Conservation (phyloP, 768 basidiomycete genomes). For the Boletus subcaerulescens region DNA sequence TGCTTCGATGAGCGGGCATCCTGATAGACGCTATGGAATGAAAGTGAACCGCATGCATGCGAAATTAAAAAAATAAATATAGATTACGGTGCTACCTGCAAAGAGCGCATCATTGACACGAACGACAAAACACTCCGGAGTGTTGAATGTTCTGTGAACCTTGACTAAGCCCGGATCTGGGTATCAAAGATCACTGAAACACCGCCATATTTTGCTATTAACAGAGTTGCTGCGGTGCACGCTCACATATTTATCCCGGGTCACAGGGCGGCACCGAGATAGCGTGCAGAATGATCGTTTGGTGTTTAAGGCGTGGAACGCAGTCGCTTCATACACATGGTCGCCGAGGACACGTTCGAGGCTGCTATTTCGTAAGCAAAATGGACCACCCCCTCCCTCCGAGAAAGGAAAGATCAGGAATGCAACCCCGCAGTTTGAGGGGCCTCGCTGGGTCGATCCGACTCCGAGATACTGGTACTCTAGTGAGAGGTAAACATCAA, state of each 20-base stretch:
- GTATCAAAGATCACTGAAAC: slow-evolving; percentile 13
- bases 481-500: slow-evolving; percentile 6
- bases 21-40: slow-evolving; percentile 15
- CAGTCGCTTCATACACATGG: neutral
- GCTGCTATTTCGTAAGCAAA: slow-evolving; percentile 16
- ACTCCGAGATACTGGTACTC: slow-evolving; percentile 13
- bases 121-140: slow-evolving; percentile 4
- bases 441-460: slow-evolving; percentile 26
- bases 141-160: slow-evolving; percentile 4
- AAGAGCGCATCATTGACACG: slow-evolving; percentile 10
- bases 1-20: slow-evolving; percentile 11
- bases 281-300: neutral
- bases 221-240: slow-evolving; percentile 19
- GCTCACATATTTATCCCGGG: slow-evolving; percentile 7
- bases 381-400: slow-evolving; percentile 11
- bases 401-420: slow-evolving; percentile 11
- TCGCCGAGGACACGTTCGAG: slow-evolving; percentile 8
- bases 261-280: slow-evolving; percentile 27
- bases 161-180: slow-evolving; percentile 5
- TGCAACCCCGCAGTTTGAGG: slow-evolving; percentile 32
- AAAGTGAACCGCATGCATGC: slow-evolving; percentile 2
- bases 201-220: slow-evolving; percentile 9
- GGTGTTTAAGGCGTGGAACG: slow-evolving; percentile 5
- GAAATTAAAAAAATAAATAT: slow-evolving; percentile 17
- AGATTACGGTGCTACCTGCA: slow-evolving; percentile 9